A percentile compares a stretch with the other conserved stretches of the same genome.
Evolutionary conservation across 768 basidiomycete genomes (phyloP).

Genomic region (Phanerochaete sordida): DNA sequence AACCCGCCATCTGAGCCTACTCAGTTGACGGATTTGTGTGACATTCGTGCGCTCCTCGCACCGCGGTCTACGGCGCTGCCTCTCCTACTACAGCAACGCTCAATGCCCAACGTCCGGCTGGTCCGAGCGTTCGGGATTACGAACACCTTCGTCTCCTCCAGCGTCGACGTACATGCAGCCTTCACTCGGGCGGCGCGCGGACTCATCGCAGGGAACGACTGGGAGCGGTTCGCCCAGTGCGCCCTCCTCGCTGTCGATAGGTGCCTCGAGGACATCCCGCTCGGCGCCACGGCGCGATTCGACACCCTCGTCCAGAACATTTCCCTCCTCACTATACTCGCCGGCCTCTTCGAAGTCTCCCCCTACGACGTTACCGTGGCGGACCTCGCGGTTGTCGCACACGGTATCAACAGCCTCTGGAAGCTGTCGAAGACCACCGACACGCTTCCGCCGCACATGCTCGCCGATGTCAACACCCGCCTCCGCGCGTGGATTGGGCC

Average conservation of each 20-base stretch:
- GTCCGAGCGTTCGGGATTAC: constrained; percentile 24
- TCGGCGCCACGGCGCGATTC: not conserved
- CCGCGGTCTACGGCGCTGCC: constrained; percentile 3
- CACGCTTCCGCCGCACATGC: constrained; percentile 28
- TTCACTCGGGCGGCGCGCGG: constrained; percentile 30
- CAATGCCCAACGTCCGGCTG: constrained; percentile 20
- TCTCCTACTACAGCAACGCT: constrained; percentile 10
- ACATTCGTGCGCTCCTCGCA: constrained; percentile 11
- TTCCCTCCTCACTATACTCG: constrained; percentile 39
- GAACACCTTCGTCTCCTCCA: constrained; percentile 50
- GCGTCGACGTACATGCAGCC: constrained; percentile 30
- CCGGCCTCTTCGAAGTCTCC: constrained; percentile 37
- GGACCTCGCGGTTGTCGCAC: constrained; percentile 35
- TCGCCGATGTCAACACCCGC: constrained; percentile 31
- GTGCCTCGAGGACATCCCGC: not conserved
- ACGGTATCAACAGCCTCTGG: constrained; percentile 46
- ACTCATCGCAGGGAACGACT: constrained; percentile 16
- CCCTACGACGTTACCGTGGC: constrained; percentile 25
- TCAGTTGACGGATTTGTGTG: not conserved
- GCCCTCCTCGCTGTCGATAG: constrained; percentile 27
- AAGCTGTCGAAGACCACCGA: constrained; percentile 35
- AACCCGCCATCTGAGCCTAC: not conserved
- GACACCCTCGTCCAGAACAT: constrained; percentile 41
- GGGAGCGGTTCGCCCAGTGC: constrained; percentile 31
- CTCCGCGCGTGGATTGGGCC: constrained; percentile 43